phyloP scores from a whole-genome alignment of 768 basidiomycete species.

The Hortiboletus campestris region DNA sequence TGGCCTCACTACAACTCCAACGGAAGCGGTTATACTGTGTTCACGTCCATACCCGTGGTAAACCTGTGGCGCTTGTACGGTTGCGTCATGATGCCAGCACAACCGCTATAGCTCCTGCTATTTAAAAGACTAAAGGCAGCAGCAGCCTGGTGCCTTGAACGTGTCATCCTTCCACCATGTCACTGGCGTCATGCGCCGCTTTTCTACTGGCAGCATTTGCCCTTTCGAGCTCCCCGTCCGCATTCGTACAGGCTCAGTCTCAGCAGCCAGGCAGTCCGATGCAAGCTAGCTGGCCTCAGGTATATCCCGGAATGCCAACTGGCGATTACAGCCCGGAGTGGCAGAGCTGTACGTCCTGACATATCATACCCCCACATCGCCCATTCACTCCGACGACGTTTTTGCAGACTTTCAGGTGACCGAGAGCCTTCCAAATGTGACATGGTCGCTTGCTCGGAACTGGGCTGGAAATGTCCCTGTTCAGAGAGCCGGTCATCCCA shows the following conservation, averaged over 20 bases:
- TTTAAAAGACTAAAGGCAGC: too few relatives aligned
- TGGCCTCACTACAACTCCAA: not conserved
- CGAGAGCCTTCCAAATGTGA: constrained; percentile 54
- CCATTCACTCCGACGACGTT: not conserved
- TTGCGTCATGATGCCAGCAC: too few relatives aligned
- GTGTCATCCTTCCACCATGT: not conserved
- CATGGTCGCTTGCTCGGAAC: constrained; percentile 46
- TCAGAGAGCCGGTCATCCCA: constrained; percentile 55
- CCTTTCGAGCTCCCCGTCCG: not conserved
- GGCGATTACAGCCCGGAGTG: constrained; percentile 55
- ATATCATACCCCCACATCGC: not conserved
- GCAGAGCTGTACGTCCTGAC: constrained; percentile 51
- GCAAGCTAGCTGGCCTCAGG: constrained; percentile 33
- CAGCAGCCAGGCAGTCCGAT: not conserved
- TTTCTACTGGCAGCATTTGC: not conserved
- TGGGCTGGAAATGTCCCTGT: constrained; percentile 69
- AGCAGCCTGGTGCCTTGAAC: too few relatives aligned
- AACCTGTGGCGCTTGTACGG: too few relatives aligned
- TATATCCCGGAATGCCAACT: constrained; percentile 41
- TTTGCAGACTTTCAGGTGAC: constrained; percentile 58
- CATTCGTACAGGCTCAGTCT: not conserved
- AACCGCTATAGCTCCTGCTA: too few relatives aligned
- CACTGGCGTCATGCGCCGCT: not conserved
- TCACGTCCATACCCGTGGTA: too few relatives aligned
- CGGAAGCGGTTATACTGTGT: not conserved